Percentiles rank a stretch among this genome's conserved stretches.
phyloP scores from a whole-genome alignment of 495 filamentous ascomycete genomes.

The Apiosordaria backusii region DNA sequence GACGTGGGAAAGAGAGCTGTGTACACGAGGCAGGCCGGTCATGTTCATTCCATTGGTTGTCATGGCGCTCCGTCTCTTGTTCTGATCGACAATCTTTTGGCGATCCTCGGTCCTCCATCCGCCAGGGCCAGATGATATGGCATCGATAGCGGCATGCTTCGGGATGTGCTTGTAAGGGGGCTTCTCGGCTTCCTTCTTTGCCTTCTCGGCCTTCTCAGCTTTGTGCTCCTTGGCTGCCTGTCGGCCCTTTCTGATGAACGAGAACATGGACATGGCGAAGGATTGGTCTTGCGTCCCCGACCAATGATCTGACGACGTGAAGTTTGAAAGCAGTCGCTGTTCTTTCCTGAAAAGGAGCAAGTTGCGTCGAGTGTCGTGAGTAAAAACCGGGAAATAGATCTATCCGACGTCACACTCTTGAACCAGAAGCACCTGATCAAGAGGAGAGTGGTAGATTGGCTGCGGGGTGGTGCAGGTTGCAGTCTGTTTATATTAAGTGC shows the following conservation, averaged over 20 bases:
- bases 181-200: slow-evolving; percentile 39
- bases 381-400: not conserved
- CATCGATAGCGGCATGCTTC: slow-evolving; percentile 55
- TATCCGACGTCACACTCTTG: slow-evolving; percentile 7
- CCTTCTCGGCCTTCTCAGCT: slow-evolving; percentile 43
- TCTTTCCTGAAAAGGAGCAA: not conserved
- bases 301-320: not conserved
- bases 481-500: slow-evolving; percentile 15
- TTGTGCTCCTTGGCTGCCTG: slow-evolving; percentile 50
- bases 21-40: slow-evolving; percentile 39
- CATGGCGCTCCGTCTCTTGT: slow-evolving; percentile 42
- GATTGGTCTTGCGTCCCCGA: not conserved
- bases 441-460: not conserved
- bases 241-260: slow-evolving; percentile 44
- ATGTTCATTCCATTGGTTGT: slow-evolving; percentile 31
- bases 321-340: no score
- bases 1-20: slow-evolving; percentile 42
- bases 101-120: slow-evolving; percentile 45
- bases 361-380: not conserved
- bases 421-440: slow-evolving; percentile 2
- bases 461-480: slow-evolving; percentile 7
- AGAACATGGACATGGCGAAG: slow-evolving; percentile 51
- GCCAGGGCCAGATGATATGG: slow-evolving; percentile 50
- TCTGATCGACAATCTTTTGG: slow-evolving; percentile 41
- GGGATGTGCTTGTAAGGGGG: slow-evolving; percentile 54